phyloP scores from a whole-genome alignment of 2,329 filamentous ascomycete species.

The Colletotrichum plurivorum region DNA sequence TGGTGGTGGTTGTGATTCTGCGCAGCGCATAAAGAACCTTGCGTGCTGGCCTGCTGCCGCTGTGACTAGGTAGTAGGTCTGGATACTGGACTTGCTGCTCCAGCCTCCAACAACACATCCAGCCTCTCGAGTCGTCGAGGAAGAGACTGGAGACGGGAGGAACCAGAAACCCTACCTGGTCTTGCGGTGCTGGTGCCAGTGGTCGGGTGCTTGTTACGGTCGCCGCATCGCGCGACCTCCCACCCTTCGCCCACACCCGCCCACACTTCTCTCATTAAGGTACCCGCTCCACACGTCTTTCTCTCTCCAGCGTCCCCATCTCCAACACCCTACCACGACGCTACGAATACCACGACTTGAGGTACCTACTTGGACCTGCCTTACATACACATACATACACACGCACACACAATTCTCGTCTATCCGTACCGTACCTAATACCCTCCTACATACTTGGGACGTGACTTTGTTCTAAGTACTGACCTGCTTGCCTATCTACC shows the following conservation, averaged over 20 bases:
- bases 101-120: too few relatives aligned
- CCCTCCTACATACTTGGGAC: background rate
- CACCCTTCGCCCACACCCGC: conserved; percentile 36
- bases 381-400: too few relatives aligned
- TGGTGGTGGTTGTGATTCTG: conserved; percentile 1
- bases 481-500: background rate
- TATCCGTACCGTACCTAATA: conserved; percentile 1
- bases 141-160: too few relatives aligned
- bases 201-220: conserved; percentile 2
- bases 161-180: too few relatives aligned
- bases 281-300: conserved; percentile 11
- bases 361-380: too few relatives aligned
- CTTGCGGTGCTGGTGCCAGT: background rate
- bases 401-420: background rate
- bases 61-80: background rate
- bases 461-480: background rate
- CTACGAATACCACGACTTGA: conserved; percentile 6
- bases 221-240: conserved; percentile 37
- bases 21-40: too few relatives aligned
- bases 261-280: conserved; percentile 6
- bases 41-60: background rate
- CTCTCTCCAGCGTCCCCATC: conserved; percentile 18
- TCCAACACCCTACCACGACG: conserved; percentile 26
- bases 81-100: too few relatives aligned
- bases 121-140: too few relatives aligned